Evolutionary conservation across 192 early-diverging fungal genomes (phyloP), one percentile per base, ranked within the genome.

Genomic region (Paraglomus occultum): DNA sequence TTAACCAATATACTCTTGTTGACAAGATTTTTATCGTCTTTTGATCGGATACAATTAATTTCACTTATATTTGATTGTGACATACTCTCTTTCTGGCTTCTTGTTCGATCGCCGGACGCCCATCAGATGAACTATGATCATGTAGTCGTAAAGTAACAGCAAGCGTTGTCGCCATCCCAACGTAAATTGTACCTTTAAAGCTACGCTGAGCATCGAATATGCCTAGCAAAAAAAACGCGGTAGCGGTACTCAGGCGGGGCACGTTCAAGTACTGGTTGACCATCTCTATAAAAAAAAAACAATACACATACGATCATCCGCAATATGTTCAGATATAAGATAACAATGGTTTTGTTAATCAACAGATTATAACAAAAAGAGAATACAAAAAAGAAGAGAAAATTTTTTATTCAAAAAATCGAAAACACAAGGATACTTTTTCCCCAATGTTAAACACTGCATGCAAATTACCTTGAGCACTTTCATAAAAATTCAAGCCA

Each of bases 71-170:
- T n/a, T 11, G 17, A 62, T 22, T 46, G 5, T 39, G 38, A 51
- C 11, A 17, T 52, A 67, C 64, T 17, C 39, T 67, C 10, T 67
- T 67, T 42, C 64, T 67, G 23, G 64, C 64, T 39, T 67, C 64
- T 5, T 10, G 39, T 20, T 67, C 31, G 18, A 11, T 17, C 1
- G 1, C 15, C 7, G 64, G 20, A 8, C 50, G 17, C 11, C 14
- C 50, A 51, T 67, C 64, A 6, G 64, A 10, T 31, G 64, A 47
- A 67, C 40, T 66, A 39, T 51, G 49, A 40, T 67, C 64, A 40
- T 67, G 64, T 17, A 53, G 43, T 52, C 50, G 31, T 51, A 67
- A 52, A 6, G 64, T 51, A 17, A 51, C 10, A 14, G 64, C 48
- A 18, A 67, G 43, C 8, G 49, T 53, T 52, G 50, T 53, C 20